Conservation (phyloP, 2,329 filamentous ascomycete genomes). For the Macroventuria anomochaeta region DNA sequence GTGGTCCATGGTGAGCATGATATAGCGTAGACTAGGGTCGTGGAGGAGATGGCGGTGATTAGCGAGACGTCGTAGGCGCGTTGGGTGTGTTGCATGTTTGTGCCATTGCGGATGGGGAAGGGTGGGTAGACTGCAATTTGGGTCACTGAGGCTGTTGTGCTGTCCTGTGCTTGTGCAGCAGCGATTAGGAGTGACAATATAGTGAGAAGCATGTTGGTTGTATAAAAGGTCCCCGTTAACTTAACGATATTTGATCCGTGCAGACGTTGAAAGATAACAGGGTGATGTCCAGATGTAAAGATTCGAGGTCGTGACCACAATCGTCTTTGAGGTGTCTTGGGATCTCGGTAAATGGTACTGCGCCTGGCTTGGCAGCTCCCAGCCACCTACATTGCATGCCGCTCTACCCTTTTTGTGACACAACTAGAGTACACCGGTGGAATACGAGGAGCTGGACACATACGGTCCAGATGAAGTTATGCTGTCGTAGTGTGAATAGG, state of each 20-base stretch:
- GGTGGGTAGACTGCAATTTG: constrained; percentile 17
- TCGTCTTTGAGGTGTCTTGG: not conserved
- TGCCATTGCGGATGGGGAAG: constrained; percentile 17
- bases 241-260: not conserved
- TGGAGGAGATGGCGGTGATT: constrained; percentile 13
- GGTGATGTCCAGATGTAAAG: too few species aligned
- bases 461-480: not conserved
- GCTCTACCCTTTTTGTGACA: not conserved
- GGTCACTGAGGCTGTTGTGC: not conserved
- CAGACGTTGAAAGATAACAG: too few species aligned
- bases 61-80: constrained; percentile 20
- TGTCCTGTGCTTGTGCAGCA: constrained; percentile 2
- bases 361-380: constrained; percentile 11
- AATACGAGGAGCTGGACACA: not conserved
- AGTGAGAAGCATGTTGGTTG: constrained; percentile 2
- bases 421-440: not conserved
- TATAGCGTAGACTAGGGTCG: constrained; percentile 17
- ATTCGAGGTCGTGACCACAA: not conserved
- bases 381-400: constrained; percentile 10
- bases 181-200: not conserved
- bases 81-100: constrained; percentile 15
- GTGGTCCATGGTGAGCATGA: constrained; percentile 9
- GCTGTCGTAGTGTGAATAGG: not conserved
- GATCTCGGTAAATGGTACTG: constrained; percentile 2
- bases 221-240: not conserved